A percentile compares a stretch with the other conserved stretches of the same genome.
These are phyloP conservation scores for Mallotus japonicus DNA, from an alignment of 441 rosid genomes.

Conservation along the genomic window DNA sequence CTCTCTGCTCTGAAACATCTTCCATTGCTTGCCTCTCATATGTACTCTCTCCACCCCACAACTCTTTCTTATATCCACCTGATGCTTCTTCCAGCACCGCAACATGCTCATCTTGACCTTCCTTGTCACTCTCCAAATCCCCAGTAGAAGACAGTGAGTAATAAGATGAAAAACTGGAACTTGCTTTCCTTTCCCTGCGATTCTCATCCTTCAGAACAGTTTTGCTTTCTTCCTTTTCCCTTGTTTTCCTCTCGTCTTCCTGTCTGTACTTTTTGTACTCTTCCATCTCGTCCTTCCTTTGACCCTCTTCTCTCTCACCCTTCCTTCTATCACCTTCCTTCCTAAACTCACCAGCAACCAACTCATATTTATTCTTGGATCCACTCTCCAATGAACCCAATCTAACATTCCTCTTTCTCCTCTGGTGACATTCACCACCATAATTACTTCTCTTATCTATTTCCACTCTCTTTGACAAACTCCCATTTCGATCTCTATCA, in stretches of 20 bases:
- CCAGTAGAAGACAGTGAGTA: constrained; percentile 64
- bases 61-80: constrained; percentile 27
- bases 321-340: constrained; percentile 31
- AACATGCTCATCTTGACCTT: constrained; percentile 38
- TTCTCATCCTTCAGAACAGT: constrained; percentile 29
- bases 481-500: constrained; percentile 32
- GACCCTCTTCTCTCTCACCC: constrained; percentile 27
- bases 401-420: constrained; percentile 34
- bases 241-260: constrained; percentile 31
- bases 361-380: constrained; percentile 33
- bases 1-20: constrained; percentile 29
- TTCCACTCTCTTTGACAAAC: constrained; percentile 39
- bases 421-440: constrained; percentile 19
- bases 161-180: constrained; percentile 74
- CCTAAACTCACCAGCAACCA: constrained; percentile 23
- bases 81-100: constrained; percentile 30
- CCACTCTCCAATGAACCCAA: constrained; percentile 33
- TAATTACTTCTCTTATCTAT: constrained; percentile 34
- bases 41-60: constrained; percentile 22
- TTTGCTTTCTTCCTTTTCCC: constrained; percentile 24
- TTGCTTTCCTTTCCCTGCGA: constrained; percentile 41
- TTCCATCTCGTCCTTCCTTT: constrained; percentile 23
- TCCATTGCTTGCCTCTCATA: constrained; percentile 28
- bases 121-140: constrained; percentile 57
- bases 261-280: constrained; percentile 23